Evolutionary conservation across 495 filamentous ascomycete genomes (phyloP), one percentile per base, ranked within the genome.

Genomic region (Pseudevernia furfuracea): DNA sequence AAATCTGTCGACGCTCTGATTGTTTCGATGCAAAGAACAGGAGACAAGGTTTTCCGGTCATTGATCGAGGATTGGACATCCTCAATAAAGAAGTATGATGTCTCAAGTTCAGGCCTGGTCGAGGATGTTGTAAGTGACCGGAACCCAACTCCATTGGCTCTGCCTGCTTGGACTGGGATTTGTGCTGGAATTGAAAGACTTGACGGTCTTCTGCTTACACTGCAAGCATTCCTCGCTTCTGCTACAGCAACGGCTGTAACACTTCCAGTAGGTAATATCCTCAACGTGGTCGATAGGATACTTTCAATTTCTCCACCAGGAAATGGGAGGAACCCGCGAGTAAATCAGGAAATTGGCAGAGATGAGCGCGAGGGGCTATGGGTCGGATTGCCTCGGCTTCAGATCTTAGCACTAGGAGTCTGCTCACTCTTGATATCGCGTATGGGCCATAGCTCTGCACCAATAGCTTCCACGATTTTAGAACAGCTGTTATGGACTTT

Each of bases 21-120:
- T 23, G 72, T 79, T 15, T 79, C 81, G 32, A 79, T 82, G 32
- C 90, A 96, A 67, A 70, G 70, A n/a, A 88, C 89, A 19, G 79
- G 85, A 46, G 85, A 92, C 69, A 80, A 84, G 65, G 79, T 95
- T 10, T 91, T 94, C 72, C 84, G 92, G 43, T 82, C 85, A 37
- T 78, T 94, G 1, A 71, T 86, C 12, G 91, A 96, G 69, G 87
- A 89, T 63, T 92, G 90, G 89, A 82, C 88, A 69, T 84, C 89
- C 17, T 74, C 78, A 21, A 63, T 65, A 8, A 58, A 73, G 62
- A 63, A 63, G 19, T 62, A 73, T 39, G 73, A 74, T 55, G 63
- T 73, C 59, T 75, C 73, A 60, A 55, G 28, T 53, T 60, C 21
- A 65, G 63, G 39, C 69, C 32, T 46, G 17, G 7, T 38, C 25